These are phyloP conservation scores for Phlebiopsis gigantea DNA, from an alignment of 768 basidiomycete genomes.

Conservation along the genomic window DNA sequence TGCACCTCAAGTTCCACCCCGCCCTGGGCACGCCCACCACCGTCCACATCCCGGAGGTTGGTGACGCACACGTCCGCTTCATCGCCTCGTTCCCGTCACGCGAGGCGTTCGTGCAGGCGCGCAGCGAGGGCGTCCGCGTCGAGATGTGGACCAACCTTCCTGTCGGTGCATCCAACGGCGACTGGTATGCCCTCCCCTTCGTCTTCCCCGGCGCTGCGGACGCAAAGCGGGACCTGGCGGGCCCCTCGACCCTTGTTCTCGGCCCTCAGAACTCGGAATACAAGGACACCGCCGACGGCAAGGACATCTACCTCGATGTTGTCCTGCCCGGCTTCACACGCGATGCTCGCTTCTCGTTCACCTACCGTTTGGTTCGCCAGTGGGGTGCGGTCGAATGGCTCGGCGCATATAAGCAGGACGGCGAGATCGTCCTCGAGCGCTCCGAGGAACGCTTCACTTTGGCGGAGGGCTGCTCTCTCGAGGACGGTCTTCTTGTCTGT, in stretches of 20 bases:
- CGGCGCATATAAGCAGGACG: slow-evolving; percentile 21
- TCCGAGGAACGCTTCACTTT: slow-evolving; percentile 12
- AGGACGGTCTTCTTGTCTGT: slow-evolving; percentile 9
- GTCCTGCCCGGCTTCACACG: not conserved
- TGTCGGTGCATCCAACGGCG: slow-evolving; percentile 15
- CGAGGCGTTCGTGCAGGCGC: slow-evolving; percentile 17
- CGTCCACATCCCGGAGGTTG: slow-evolving; percentile 9
- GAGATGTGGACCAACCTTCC: slow-evolving; percentile 29
- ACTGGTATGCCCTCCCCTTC: slow-evolving; percentile 23
- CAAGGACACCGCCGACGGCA: not conserved
- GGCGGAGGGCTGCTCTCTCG: slow-evolving; percentile 14
- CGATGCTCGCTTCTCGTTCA: slow-evolving; percentile 20
- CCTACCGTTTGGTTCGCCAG: slow-evolving; percentile 23
- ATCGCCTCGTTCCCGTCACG: slow-evolving; percentile 20
- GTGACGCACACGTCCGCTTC: slow-evolving; percentile 17
- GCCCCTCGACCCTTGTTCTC: slow-evolving; percentile 7
- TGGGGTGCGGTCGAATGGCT: slow-evolving; percentile 23
- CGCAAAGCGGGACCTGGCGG: not conserved
- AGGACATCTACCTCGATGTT: slow-evolving; percentile 16
- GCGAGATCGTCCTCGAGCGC: slow-evolving; percentile 18
- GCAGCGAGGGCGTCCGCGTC: slow-evolving; percentile 17
- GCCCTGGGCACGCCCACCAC: slow-evolving; percentile 17
- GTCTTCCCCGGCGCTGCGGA: slow-evolving; percentile 2
- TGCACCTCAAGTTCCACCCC: slow-evolving; percentile 15
- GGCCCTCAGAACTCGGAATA: not conserved